phyloP scores from a whole-genome alignment of 495 filamentous ascomycete genomes.

The Penicillium macrosclerotiorum region DNA sequence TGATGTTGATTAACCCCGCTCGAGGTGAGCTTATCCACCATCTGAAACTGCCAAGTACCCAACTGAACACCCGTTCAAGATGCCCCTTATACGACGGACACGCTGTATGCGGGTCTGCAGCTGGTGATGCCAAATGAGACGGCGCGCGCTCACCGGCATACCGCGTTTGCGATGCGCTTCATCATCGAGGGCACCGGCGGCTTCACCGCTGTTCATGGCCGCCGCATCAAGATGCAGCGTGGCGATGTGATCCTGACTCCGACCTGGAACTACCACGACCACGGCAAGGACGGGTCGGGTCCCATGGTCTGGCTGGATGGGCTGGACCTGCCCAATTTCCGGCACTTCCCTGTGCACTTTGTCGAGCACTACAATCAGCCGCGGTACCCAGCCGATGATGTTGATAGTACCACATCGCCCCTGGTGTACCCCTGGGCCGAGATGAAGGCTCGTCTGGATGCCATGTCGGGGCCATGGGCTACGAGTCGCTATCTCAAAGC shows the following conservation, averaged over 20 bases:
- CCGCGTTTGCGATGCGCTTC: conserved; percentile 51
- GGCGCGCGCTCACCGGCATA: conserved; percentile 48
- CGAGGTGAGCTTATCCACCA: conserved; percentile 25
- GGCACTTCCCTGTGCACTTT: conserved; percentile 48
- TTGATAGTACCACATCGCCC: conserved; percentile 31
- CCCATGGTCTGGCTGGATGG: conserved; percentile 55
- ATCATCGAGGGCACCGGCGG: conserved; percentile 49
- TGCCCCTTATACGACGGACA: conserved; percentile 52
- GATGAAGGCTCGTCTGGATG: conserved; percentile 36
- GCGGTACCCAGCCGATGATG: conserved; percentile 42
- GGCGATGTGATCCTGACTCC: conserved; percentile 53
- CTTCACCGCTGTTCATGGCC: conserved; percentile 50
- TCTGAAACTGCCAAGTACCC: conserved; percentile 17
- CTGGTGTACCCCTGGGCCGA: conserved; percentile 42
- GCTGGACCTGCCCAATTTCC: conserved; percentile 43
- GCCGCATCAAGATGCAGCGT: conserved; percentile 41
- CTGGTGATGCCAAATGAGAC: conserved; percentile 49
- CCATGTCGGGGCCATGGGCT: conserved; percentile 20
- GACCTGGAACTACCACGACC: conserved; percentile 51
- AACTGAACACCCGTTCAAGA: conserved; percentile 23
- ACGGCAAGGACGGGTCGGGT: conserved; percentile 47
- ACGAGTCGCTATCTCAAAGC: conserved; percentile 28
- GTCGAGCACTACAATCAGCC: conserved; percentile 41
- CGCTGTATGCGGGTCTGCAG: conserved; percentile 49
- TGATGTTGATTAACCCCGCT: conserved; percentile 49